phyloP scores from a whole-genome alignment of 805 yeast species.

The Candida stauntonica region DNA sequence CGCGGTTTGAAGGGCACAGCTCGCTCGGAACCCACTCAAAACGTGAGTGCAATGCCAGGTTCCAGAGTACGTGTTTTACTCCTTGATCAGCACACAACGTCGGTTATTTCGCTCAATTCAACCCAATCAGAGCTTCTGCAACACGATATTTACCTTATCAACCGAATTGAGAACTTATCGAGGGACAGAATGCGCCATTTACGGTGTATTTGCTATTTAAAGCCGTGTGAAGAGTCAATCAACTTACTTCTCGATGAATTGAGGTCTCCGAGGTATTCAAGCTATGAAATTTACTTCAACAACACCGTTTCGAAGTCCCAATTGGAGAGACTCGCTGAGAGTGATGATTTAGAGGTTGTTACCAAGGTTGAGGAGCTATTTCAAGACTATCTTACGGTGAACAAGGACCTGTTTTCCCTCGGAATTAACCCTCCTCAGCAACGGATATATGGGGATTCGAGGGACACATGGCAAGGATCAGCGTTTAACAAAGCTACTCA shows the following conservation, averaged over 20 bases:
- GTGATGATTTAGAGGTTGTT: conserved; percentile 82
- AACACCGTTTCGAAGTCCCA: conserved; percentile 72
- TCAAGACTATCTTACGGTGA: conserved; percentile 75
- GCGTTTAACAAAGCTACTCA: conserved; percentile 39
- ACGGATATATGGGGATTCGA: conserved; percentile 32
- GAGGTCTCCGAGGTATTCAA: conserved; percentile 70
- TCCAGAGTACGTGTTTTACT: conserved; percentile 64
- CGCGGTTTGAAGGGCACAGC: neutral
- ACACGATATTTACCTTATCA: conserved; percentile 81
- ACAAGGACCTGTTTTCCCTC: conserved; percentile 58
- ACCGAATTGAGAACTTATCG: conserved; percentile 53
- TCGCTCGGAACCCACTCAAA: neutral
- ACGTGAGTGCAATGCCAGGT: conserved; percentile 23
- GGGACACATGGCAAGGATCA: conserved; percentile 43
- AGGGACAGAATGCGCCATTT: conserved; percentile 76
- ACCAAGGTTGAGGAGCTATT: conserved; percentile 75
- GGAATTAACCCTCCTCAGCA: conserved; percentile 24
- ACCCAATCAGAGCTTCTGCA: conserved; percentile 82
- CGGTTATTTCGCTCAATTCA: conserved; percentile 81
- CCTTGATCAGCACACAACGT: conserved; percentile 74
- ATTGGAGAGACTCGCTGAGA: conserved; percentile 82
- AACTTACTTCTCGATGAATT: conserved; percentile 61
- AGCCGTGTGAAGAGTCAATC: conserved; percentile 67
- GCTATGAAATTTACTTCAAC: conserved; percentile 74
- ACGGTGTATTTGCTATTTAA: conserved; percentile 72